Evolutionary conservation across 495 filamentous ascomycete species (phyloP), one percentile per base, ranked within the genome.

Genomic region (Penicillium herquei): DNA sequence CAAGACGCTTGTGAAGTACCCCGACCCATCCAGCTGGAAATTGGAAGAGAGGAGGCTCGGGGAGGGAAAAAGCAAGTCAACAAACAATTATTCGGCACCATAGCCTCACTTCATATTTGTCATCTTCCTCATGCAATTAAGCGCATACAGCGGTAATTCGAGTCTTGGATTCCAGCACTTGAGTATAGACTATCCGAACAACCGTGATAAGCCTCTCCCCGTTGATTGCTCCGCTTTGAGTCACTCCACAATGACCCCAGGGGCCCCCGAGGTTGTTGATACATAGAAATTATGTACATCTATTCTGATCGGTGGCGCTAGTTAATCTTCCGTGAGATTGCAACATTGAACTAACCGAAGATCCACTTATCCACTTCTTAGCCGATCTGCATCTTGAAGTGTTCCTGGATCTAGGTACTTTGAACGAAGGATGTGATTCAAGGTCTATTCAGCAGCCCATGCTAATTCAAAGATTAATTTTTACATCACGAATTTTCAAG

Each of bases 141-240:
- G 49, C 40, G 49, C 42, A 21, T 59, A 35, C 1, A 21, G 53
- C 56, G 40, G 21, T 26, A 26, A 49, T 48, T 13, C 16, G 39
- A 53, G 14, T 37, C 45, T 32, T 9, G 40, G 35, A 39, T 34
- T n/a, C 41, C 10, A 9, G 31, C n/a, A n/a, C n/a, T n/a, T n/a
- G n/a, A n/a, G n/a, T n/a, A n/a, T n/a, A n/a, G n/a, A n/a, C 6
- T 17, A 41, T 43, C 41, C 14, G 37, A 46, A 18, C 9, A 35
- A 18, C 31, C 5, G 51, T 54, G 61, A 63, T 63, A 63, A 63
- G 57, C 18, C 16, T 52, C 13, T 7, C 14, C n/a, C 11, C 41
- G 35, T 32, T 57, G 54, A 61, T 61, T 63, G 61, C 45, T 43
- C 31, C 18, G 17, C 42, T 18, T 44, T 18, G 41, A 44, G 6